A percentile compares a stretch with the other conserved stretches of the same genome.
Conservation (phyloP, 306 rosid species). For the Erythrophleum fordii region DNA sequence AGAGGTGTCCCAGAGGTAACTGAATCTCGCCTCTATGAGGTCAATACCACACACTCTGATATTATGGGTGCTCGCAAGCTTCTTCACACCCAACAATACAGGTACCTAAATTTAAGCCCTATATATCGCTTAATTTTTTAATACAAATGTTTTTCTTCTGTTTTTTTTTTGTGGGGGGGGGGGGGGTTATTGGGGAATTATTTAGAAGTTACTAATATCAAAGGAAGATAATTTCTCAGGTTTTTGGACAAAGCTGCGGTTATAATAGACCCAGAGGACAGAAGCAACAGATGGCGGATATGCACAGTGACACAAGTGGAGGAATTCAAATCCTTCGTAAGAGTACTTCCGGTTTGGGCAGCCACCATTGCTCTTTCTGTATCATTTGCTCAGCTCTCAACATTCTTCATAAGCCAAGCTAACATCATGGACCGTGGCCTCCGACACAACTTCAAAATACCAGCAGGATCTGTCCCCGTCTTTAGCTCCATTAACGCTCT, state of each 20-base stretch:
- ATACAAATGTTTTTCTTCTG: no score
- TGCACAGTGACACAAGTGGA: constrained; percentile 74
- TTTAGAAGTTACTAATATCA: no score
- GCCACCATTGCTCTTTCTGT: constrained; percentile 48
- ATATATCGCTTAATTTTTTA: no score
- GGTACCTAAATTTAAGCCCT: no score
- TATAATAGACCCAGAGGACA: constrained; percentile 38
- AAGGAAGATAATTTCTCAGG: constrained; percentile 31
- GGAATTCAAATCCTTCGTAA: constrained; percentile 56
- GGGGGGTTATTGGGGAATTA: no score
- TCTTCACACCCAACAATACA: constrained; percentile 50
- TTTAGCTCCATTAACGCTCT: constrained; percentile 57
- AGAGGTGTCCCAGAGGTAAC: constrained; percentile 35
- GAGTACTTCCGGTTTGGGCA: constrained; percentile 59
- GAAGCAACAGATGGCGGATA: constrained; percentile 44
- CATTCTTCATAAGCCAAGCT: constrained; percentile 70
- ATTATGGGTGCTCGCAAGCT: constrained; percentile 55
- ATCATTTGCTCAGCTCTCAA: constrained; percentile 59
- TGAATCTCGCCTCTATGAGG: constrained; percentile 48
- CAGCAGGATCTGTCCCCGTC: constrained; percentile 54
- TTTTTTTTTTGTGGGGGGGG: no score
- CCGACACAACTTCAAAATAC: constrained; percentile 47
- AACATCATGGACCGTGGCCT: constrained; percentile 49
- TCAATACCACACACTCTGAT: constrained; percentile 47
- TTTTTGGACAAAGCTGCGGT: constrained; percentile 64